Evolutionary conservation across 139 green algal genomes (phyloP).

Genomic region (Chlorella sorokiniana): DNA sequence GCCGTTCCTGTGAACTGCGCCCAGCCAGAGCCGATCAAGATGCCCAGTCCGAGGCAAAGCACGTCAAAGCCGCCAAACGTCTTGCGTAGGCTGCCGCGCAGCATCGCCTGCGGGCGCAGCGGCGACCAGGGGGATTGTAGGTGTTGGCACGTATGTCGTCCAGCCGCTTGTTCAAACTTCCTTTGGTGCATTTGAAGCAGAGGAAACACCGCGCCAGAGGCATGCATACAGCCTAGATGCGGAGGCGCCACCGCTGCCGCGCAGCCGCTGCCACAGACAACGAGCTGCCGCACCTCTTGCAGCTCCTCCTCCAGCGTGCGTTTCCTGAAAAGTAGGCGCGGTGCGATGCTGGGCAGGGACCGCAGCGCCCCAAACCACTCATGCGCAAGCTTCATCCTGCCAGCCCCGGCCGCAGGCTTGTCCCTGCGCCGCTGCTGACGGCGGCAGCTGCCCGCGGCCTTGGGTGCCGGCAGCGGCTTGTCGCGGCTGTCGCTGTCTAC

Average conservation of each 20-base stretch:
- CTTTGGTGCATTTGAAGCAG: too few species aligned
- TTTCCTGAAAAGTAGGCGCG: constrained; percentile 17
- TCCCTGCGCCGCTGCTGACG: not conserved
- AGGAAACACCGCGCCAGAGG: too few species aligned
- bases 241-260: too few species aligned
- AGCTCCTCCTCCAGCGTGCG: constrained; percentile 43
- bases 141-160: too few species aligned
- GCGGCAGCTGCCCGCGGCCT: not conserved
- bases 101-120: constrained; percentile 21
- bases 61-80: constrained; percentile 33
- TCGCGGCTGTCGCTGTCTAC: too few species aligned
- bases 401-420: too few species aligned
- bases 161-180: too few species aligned
- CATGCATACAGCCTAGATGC: too few species aligned
- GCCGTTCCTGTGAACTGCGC: constrained; percentile 24
- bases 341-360: constrained; percentile 10
- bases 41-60: constrained; percentile 34
- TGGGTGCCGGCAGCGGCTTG: too few species aligned
- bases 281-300: constrained; percentile 30
- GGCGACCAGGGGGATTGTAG: not conserved
- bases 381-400: too few species aligned
- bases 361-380: constrained; percentile 10
- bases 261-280: too few species aligned
- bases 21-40: constrained; percentile 26
- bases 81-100: constrained; percentile 33